phyloP scores from a whole-genome alignment of 345 rosid species.

The Excoecaria agallocha region DNA sequence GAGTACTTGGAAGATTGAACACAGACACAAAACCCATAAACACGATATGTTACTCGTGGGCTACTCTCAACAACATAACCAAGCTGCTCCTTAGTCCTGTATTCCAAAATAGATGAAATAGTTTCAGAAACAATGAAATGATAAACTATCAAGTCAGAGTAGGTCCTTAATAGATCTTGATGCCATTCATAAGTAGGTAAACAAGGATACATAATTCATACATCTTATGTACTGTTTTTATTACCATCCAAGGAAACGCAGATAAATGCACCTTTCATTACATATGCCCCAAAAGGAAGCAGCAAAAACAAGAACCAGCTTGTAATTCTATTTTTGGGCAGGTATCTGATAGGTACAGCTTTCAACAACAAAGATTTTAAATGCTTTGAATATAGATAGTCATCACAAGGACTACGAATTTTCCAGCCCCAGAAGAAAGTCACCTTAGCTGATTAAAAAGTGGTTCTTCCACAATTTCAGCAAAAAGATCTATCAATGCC shows the following conservation, averaged over 20 bases:
- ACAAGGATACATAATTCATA: neutral
- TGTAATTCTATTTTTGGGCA: neutral
- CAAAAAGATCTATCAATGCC: slow-evolving; percentile 87
- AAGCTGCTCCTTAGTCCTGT: slow-evolving; percentile 96
- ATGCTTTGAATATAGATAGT: slow-evolving; percentile 3
- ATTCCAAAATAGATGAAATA: slow-evolving; percentile 16
- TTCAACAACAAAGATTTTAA: neutral
- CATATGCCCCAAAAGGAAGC: neutral
- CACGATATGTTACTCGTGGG: slow-evolving; percentile 66
- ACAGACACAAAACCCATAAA: slow-evolving; percentile 79
- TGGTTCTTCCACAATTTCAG: slow-evolving; percentile 93
- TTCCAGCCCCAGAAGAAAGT: slow-evolving; percentile 15
- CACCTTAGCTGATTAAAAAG: slow-evolving; percentile 94
- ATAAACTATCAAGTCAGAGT: neutral
- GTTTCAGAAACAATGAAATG: neutral
- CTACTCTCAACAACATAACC: slow-evolving; percentile 91
- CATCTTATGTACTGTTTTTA: neutral
- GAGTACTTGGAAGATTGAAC: slow-evolving; percentile 84
- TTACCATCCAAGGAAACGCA: neutral
- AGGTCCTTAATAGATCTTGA: neutral
- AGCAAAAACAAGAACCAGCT: neutral
- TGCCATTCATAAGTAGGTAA: neutral
- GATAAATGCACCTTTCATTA: neutral
- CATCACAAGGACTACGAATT: slow-evolving; percentile 5
- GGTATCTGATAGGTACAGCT: neutral